These are phyloP conservation scores for Brettanomyces sp. DNA, from an alignment of 805 yeast species.

Conservation along the genomic window DNA sequence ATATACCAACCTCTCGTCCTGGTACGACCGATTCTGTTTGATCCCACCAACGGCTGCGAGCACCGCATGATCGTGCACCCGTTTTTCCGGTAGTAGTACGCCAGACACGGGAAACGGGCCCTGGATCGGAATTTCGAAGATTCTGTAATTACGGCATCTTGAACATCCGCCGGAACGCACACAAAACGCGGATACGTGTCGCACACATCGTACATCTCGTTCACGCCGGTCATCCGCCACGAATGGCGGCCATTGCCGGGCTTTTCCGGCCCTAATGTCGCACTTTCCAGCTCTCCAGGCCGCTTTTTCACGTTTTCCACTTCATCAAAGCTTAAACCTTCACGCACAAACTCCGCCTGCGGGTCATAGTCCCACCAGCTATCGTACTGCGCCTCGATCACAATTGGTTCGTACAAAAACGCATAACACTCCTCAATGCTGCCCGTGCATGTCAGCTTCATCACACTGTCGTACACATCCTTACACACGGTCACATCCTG, in stretches of 20 bases:
- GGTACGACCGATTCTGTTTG: slow-evolving; percentile 78
- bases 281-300: slow-evolving; percentile 2
- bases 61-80: slow-evolving; percentile 80
- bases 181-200: slow-evolving; percentile 64
- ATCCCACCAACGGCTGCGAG: slow-evolving; percentile 91
- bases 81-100: slow-evolving; percentile 62
- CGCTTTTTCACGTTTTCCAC: too few species aligned
- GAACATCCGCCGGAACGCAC: slow-evolving; percentile 65
- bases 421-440: slow-evolving; percentile 63
- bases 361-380: slow-evolving; percentile 72
- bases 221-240: slow-evolving; percentile 70
- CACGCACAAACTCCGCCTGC: slow-evolving; percentile 57
- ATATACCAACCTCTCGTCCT: slow-evolving; percentile 75
- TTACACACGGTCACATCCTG: slow-evolving; percentile 44
- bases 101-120: slow-evolving; percentile 70
- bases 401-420: slow-evolving; percentile 67
- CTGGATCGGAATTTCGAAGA: slow-evolving; percentile 84
- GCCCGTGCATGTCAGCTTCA: slow-evolving; percentile 51
- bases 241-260: slow-evolving; percentile 6
- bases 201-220: slow-evolving; percentile 56
- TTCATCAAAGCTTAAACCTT: slow-evolving; percentile 36
- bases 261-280: too few species aligned
- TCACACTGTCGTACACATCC: slow-evolving; percentile 66
- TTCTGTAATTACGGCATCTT: slow-evolving; percentile 75
- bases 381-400: slow-evolving; percentile 49